A percentile compares a stretch with the other conserved stretches of the same genome.
These are phyloP conservation scores for Xylaria cubensis DNA, from an alignment of 495 filamentous ascomycete species.

Conservation along the genomic window DNA sequence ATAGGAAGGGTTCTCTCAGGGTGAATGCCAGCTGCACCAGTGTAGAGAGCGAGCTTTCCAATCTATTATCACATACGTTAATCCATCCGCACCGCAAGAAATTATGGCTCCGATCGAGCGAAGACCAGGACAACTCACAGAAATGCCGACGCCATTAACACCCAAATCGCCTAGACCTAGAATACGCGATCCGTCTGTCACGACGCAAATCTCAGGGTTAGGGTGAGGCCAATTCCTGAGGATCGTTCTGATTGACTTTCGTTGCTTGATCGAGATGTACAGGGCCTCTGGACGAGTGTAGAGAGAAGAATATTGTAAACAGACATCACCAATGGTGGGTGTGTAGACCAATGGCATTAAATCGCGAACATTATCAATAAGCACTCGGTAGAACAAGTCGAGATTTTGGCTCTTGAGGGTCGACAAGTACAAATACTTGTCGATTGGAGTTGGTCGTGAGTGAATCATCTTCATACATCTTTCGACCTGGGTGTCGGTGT, in stretches of 20 bases:
- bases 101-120: slow-evolving; percentile 12
- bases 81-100: slow-evolving; percentile 4
- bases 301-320: slow-evolving; percentile 91
- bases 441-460: slow-evolving; percentile 77
- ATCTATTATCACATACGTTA: slow-evolving; percentile 50
- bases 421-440: slow-evolving; percentile 94
- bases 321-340: slow-evolving; percentile 95
- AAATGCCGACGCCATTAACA: slow-evolving; percentile 97
- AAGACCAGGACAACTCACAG: slow-evolving; percentile 64
- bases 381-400: slow-evolving; percentile 92
- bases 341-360: slow-evolving; percentile 97
- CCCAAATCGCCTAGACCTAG: slow-evolving; percentile 95
- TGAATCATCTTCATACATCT: slow-evolving; percentile 71
- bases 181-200: slow-evolving; percentile 97
- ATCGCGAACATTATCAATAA: slow-evolving; percentile 89
- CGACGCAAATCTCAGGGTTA: slow-evolving; percentile 92
- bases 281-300: slow-evolving; percentile 94
- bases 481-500: slow-evolving; percentile 57
- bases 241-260: slow-evolving; percentile 80
- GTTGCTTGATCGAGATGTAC: slow-evolving; percentile 91
- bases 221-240: slow-evolving; percentile 88
- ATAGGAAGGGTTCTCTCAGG: slow-evolving; percentile 91
- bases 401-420: slow-evolving; percentile 86
- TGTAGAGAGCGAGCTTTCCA: slow-evolving; percentile 92
- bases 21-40: slow-evolving; percentile 94